A percentile compares a stretch with the other conserved stretches of the same genome.
Conservation (phyloP, 2,329 filamentous ascomycete genomes). For the Stemphylium lycopersici region DNA sequence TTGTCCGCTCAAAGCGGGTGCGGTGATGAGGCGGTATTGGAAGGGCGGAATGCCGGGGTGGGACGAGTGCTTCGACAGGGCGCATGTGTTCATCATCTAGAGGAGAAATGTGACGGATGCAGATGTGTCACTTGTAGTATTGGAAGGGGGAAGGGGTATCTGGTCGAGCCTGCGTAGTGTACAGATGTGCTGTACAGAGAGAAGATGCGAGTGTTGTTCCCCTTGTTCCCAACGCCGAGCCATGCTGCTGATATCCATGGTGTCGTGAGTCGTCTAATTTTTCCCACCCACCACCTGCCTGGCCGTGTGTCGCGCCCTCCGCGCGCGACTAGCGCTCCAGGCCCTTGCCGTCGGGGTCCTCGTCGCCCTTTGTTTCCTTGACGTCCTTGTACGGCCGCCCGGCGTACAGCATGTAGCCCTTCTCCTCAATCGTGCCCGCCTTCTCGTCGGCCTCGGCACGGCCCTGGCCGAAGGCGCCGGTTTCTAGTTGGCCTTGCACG, state of each 20-base stretch:
- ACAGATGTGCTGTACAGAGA: constrained; percentile 22
- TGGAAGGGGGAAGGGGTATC: background rate
- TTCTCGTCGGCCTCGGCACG: constrained; percentile 40
- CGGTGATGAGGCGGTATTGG: constrained; percentile 35
- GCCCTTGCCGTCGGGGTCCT: constrained; percentile 32
- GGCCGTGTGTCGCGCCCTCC: too few relatives aligned
- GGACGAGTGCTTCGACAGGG: constrained; percentile 39
- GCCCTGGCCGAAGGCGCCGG: constrained; percentile 40
- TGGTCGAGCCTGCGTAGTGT: constrained; percentile 8
- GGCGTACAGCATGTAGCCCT: constrained; percentile 48
- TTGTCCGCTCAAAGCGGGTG: constrained; percentile 29
- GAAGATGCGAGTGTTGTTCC: constrained; percentile 2
- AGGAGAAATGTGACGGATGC: background rate
- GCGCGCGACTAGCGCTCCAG: constrained; percentile 18
- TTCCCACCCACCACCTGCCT: background rate
- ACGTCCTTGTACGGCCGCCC: constrained; percentile 41
- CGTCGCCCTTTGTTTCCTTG: constrained; percentile 37
- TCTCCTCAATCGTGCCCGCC: constrained; percentile 45
- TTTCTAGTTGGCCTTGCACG: constrained; percentile 41
- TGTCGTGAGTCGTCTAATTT: background rate
- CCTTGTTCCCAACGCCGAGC: constrained; percentile 14
- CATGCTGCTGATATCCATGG: constrained; percentile 12
- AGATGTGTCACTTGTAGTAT: background rate
- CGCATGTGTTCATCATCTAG: constrained; percentile 34
- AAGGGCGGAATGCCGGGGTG: constrained; percentile 25